Evolutionary conservation across 495 filamentous ascomycete genomes (phyloP).

Genomic region (Tuber aestivum): DNA sequence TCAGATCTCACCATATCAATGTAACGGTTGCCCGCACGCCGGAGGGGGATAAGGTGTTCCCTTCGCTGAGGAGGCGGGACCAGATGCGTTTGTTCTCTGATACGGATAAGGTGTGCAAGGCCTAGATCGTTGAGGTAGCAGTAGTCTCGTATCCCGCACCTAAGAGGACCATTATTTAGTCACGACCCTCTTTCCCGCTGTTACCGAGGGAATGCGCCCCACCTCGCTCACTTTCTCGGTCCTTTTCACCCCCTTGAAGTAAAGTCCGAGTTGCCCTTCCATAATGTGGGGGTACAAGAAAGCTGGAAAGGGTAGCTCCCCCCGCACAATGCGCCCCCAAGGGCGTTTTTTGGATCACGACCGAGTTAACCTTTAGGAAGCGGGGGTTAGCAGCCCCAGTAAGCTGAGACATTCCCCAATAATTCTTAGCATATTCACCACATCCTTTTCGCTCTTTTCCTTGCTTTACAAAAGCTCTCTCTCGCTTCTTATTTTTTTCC

Average conservation of each 20-base stretch:
- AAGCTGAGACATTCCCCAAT: no score
- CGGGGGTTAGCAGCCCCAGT: no score
- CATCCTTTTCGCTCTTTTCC: no score
- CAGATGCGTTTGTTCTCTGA: slow-evolving; percentile 41
- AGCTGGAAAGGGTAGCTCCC: slow-evolving; percentile 73
- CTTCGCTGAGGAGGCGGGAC: neutral
- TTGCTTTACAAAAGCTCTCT: no score
- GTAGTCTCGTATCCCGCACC: slow-evolving; percentile 75
- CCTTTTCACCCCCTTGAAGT: slow-evolving; percentile 54
- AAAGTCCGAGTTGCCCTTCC: slow-evolving; percentile 78
- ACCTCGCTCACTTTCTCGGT: slow-evolving; percentile 13
- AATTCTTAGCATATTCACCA: no score
- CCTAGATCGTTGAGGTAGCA: slow-evolving; percentile 55
- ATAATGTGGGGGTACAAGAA: slow-evolving; percentile 83
- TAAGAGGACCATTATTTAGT: slow-evolving; percentile 90
- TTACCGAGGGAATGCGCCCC: slow-evolving; percentile 40
- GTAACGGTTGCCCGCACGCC: slow-evolving; percentile 40
- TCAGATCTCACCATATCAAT: slow-evolving; percentile 42
- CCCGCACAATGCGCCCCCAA: slow-evolving; percentile 67
- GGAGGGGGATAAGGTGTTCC: neutral
- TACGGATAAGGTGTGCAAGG: slow-evolving; percentile 50
- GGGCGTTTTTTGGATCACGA: no score
- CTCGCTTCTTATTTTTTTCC: no score
- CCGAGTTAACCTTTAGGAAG: no score
- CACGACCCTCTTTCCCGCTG: slow-evolving; percentile 57